Conservation (phyloP, 192 early-diverging fungal genomes). For the Backusella tarrabulga region DNA sequence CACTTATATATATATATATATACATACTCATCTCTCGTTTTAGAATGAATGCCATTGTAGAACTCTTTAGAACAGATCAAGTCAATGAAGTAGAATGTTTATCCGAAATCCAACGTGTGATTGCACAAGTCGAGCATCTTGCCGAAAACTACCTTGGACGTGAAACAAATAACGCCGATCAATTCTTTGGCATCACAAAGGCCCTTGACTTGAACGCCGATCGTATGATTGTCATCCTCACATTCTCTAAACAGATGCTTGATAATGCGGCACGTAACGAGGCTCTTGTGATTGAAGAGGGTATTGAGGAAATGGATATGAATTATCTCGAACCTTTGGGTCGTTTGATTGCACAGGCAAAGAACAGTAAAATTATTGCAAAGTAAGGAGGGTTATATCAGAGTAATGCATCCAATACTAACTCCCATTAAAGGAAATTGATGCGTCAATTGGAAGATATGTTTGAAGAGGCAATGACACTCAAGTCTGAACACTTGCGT, state of each 20-base stretch:
- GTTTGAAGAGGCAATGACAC: constrained; percentile 36
- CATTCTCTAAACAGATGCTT: constrained; percentile 39
- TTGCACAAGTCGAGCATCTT: constrained; percentile 63
- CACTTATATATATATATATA: no score
- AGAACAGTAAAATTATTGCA: constrained; percentile 54
- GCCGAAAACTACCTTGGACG: constrained; percentile 56
- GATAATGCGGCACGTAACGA: constrained; percentile 31
- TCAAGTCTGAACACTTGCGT: constrained; percentile 44
- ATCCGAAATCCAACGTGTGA: constrained; percentile 63
- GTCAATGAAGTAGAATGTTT: constrained; percentile 61
- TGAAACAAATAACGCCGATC: constrained; percentile 45
- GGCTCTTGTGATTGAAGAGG: constrained; percentile 25
- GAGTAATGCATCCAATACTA: not conserved
- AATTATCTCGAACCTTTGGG: constrained; percentile 45
- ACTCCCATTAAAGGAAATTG: constrained; percentile 47
- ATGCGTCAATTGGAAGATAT: constrained; percentile 64
- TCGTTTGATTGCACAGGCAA: constrained; percentile 40
- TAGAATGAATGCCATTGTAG: constrained; percentile 68
- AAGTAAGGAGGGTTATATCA: constrained; percentile 29
- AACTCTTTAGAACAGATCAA: constrained; percentile 76
- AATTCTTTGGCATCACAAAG: constrained; percentile 45
- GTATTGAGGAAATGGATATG: constrained; percentile 37
- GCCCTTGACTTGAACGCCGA: constrained; percentile 63
- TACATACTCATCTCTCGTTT: not conserved
- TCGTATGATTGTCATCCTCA: constrained; percentile 56